Base-by-base conservation (phyloP, 192 early-diverging fungal species). In the Pilaira anomala region DNA sequence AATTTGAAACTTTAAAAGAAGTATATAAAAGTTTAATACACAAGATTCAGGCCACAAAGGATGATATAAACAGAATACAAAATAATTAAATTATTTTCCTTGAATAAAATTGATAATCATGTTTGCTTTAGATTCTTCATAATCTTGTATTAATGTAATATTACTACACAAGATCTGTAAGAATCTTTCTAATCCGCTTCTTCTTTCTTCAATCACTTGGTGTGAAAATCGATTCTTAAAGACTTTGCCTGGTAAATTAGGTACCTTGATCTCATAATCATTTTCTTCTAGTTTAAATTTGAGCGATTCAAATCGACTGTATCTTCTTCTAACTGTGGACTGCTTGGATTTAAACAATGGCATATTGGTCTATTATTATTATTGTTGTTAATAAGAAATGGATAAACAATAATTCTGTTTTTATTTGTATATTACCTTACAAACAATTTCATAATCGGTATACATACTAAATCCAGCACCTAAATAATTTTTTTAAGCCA, bases 241-340 rank as follows among this genome's bases (percentile, higher is more conserved):
- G 48, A 97, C 95, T 73, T 99, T 99, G 48, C 94, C 94, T 7
- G 97, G 97, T 44, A 99, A 80, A 26, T 88, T 79, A 40, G 97
- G 97, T 55, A 99, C 93, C 65, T 91, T 97, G 44, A 99, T 95
- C 67, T 92, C 79, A 49, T 88, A 81, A 13, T 83, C 84, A 74
- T 99, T 94, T 16, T 92, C 78, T 72, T 96, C 93, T 56, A 99
- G 80, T 51, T 88, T 88, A 77, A 97, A 93, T 45, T 91, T 79
- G 78, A 97, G 92, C 95, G 95, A 99, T 79, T 97, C 97, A 79
- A 99, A 99, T 62, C 97, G 95, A 69, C 88, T 91, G 80, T 97
- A 99, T 25, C 97, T 83, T 67, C 97, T 81, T 21, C 95, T 87
- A 22, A 99, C 97, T 40, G 76, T 67, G 4, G 92, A 94, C 33